These are phyloP conservation scores for Alnus glutinosa DNA, from an alignment of 306 rosid species.

Conservation along the genomic window DNA sequence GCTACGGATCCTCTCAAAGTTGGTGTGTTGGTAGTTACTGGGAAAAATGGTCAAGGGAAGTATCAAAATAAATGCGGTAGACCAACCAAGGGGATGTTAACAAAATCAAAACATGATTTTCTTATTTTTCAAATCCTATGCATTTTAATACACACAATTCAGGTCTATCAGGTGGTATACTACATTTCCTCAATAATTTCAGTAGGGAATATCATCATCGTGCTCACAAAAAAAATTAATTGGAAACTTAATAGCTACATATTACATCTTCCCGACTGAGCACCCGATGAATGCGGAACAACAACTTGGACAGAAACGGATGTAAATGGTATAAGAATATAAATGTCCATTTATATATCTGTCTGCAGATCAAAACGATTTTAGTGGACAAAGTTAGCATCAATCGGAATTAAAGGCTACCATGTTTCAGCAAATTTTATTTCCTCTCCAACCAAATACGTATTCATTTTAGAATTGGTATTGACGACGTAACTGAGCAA, in stretches of 20 bases:
- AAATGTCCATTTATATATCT: not conserved
- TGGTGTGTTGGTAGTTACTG: too few species aligned
- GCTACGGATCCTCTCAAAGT: too few species aligned
- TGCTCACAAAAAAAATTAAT: not conserved
- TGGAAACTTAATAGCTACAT: not conserved
- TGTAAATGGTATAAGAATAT: not conserved
- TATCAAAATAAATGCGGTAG: too few species aligned
- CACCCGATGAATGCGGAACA: not conserved
- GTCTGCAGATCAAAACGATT: slow-evolving; percentile 13
- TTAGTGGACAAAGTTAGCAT: not conserved
- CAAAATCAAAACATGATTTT: too few species aligned
- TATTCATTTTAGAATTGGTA: not conserved
- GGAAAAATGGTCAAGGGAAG: too few species aligned
- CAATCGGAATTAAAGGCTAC: not conserved
- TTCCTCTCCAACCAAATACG: not conserved
- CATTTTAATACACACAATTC: not conserved
- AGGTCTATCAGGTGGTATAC: not conserved
- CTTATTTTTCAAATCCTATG: too few species aligned
- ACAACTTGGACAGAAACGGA: not conserved
- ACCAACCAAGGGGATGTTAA: too few species aligned
- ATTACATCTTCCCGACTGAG: slow-evolving; percentile 18
- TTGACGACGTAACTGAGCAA: not conserved
- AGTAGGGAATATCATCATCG: not conserved
- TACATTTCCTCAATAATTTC: slow-evolving; percentile 6
- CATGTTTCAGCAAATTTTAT: not conserved